phyloP scores from a whole-genome alignment of 2,329 filamentous ascomycete genomes.

The Taxawa tesnikishii region DNA sequence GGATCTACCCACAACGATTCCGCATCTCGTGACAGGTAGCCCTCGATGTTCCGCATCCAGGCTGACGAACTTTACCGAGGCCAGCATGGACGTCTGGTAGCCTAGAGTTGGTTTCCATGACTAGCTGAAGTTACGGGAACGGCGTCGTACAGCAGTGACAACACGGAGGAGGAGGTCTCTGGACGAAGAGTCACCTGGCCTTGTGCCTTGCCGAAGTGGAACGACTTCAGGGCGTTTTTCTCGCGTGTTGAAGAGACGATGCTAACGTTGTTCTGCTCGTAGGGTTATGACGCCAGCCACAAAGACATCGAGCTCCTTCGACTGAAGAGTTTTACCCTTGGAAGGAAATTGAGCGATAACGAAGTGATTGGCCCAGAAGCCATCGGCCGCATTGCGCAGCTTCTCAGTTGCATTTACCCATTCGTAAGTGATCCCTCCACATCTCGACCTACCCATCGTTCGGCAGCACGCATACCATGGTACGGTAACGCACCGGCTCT shows the following conservation, averaged over 20 bases:
- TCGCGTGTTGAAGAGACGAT: too few relatives aligned
- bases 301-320: slow-evolving; percentile 70
- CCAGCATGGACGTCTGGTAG: background rate
- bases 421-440: slow-evolving; percentile 55
- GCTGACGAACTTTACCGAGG: background rate
- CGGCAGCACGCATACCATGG: background rate
- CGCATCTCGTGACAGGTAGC: too few relatives aligned
- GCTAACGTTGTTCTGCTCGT: slow-evolving; percentile 7
- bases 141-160: too few relatives aligned
- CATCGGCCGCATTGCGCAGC: slow-evolving; percentile 50
- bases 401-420: slow-evolving; percentile 57
- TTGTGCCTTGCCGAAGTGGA: too few relatives aligned
- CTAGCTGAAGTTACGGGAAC: background rate
- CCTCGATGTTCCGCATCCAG: too few relatives aligned
- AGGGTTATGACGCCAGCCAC: slow-evolving; percentile 67
- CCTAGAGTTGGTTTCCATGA: background rate
- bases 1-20: too few relatives aligned
- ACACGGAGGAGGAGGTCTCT: too few relatives aligned
- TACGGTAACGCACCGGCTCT: background rate
- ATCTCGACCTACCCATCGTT: background rate
- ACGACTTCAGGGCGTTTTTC: too few relatives aligned
- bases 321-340: slow-evolving; percentile 66
- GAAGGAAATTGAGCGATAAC: slow-evolving; percentile 52
- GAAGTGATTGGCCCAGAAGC: slow-evolving; percentile 50
- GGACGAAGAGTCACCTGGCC: too few relatives aligned